phyloP scores from a whole-genome alignment of 75 land plant species.

The Adiantum capillusveneris region DNA sequence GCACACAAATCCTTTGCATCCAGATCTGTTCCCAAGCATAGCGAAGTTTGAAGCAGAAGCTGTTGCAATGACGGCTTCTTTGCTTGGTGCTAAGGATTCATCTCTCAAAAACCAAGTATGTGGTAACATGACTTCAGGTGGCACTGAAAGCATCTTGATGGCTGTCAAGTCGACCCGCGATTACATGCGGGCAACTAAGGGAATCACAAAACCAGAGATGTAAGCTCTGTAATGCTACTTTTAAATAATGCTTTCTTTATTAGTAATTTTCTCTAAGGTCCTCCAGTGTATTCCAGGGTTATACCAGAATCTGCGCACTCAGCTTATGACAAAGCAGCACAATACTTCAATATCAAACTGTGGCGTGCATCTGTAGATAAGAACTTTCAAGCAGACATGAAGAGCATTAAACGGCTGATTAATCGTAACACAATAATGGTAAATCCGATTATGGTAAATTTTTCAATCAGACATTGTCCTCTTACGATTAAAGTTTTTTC shows the following conservation, averaged over 20 bases:
- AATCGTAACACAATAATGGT: constrained; percentile 91
- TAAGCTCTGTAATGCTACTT: too few species aligned
- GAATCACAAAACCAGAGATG: constrained; percentile 91
- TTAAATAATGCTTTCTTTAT: too few species aligned
- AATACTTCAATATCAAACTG: constrained; percentile 86
- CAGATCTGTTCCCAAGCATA: constrained; percentile 83
- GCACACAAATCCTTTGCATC: constrained; percentile 94
- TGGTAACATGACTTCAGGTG: constrained; percentile 99
- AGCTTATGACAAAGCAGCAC: constrained; percentile 99
- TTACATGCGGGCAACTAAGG: constrained; percentile 78
- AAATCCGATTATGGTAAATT: neutral
- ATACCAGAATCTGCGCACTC: constrained; percentile 97
- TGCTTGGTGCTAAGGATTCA: constrained; percentile 72
- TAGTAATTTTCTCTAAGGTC: too few species aligned
- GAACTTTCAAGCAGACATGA: constrained; percentile 75
- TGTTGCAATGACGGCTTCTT: constrained; percentile 86
- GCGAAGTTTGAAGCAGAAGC: constrained; percentile 84
- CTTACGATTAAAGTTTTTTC: too few species aligned
- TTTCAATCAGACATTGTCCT: neutral
- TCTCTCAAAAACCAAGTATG: constrained; percentile 81
- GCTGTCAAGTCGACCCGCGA: constrained; percentile 94
- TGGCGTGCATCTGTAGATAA: constrained; percentile 74
- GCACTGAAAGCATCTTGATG: constrained; percentile 93
- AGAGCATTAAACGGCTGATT: constrained; percentile 45
- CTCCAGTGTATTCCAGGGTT: constrained; percentile 33